Evolutionary conservation across 2,329 filamentous ascomycete genomes (phyloP).

Genomic region (Monilinia polystroma): DNA sequence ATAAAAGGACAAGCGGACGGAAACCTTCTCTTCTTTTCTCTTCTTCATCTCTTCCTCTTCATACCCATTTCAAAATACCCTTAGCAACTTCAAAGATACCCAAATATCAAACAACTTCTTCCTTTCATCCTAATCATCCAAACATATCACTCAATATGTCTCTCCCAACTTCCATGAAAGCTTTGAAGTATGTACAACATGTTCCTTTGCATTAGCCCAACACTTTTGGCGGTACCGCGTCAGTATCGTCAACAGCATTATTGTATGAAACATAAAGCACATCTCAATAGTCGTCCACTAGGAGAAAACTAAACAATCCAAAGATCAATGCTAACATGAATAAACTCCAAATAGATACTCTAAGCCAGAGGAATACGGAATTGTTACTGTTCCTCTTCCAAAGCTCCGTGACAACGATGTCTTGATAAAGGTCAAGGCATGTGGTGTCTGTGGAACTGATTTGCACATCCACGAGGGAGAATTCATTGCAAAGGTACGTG

Average conservation of each 20-base stretch:
- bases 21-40: background rate
- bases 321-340: background rate
- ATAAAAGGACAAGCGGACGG: background rate
- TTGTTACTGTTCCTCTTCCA: slow-evolving; percentile 63
- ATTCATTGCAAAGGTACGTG: slow-evolving; percentile 55
- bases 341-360: slow-evolving; percentile 48
- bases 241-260: background rate
- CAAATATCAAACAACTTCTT: background rate
- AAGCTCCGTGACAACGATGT: slow-evolving; percentile 36
- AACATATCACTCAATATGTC: slow-evolving; percentile 37
- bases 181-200: slow-evolving; percentile 52
- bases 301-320: background rate
- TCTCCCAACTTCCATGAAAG: slow-evolving; percentile 53
- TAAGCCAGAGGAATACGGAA: slow-evolving; percentile 59
- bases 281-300: slow-evolving; percentile 1
- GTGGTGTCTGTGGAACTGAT: slow-evolving; percentile 54
- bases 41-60: background rate
- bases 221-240: background rate
- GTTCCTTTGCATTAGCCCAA: background rate
- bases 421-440: slow-evolving; percentile 65
- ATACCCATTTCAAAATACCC: slow-evolving; percentile 4
- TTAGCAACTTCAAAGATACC: background rate
- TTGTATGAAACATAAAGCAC: background rate
- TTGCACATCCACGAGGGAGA: slow-evolving; percentile 67
- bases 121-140: background rate